Evolutionary conservation across 1,284 basidiomycete species (phyloP), one percentile per base, ranked within the genome.

Genomic region (Calocybe gambosa): DNA sequence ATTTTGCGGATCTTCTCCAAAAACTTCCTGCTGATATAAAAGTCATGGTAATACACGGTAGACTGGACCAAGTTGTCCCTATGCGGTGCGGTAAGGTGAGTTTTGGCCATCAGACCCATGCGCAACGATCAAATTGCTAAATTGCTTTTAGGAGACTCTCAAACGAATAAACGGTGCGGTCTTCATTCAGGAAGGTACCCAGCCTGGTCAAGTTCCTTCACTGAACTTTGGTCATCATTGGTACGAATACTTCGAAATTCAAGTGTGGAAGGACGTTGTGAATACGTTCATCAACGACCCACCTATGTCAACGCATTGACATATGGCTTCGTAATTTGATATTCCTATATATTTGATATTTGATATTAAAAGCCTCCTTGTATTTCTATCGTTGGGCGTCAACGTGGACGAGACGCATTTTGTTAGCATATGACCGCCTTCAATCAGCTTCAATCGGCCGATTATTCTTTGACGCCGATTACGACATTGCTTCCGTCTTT

Each of bases 221-320:
- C 47, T 67, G n/a, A 53, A 59, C 5, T 74, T 74, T 44, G 73
- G 72, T 1, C 72, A 74, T 52, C 54, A 66, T 39, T 74, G 70
- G 70, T 70, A 62, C 46, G 71, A 73, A 50, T 74, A 74, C 50
- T 74, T 73, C 40, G 64, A 67, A 39, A 58, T 64, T 9, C 49
- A 63, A 35, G 55, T 71, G 18, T 74, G 72, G 72, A 55, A 55
- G 35, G 60, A 64, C 34, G 68, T 72, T 3, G 49, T 74, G 8
- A 61, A 71, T 39, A 50, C 46, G 5, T 73, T 71, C 49, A 48
- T 55, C 23, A 25, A 47, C 25, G 49, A 52, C 21, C 36, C 9
- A 8, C 39, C 28, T 4, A 37, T 16, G 18, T 6, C 31, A 18
- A 16, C 16, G 12, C 28, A 36, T 29, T 38, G 41, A 38, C 31